Percentiles rank a stretch among this genome's conserved stretches.
phyloP scores from a whole-genome alignment of 2,329 filamentous ascomycete genomes.

The Neocatenulostroma microsporum region DNA sequence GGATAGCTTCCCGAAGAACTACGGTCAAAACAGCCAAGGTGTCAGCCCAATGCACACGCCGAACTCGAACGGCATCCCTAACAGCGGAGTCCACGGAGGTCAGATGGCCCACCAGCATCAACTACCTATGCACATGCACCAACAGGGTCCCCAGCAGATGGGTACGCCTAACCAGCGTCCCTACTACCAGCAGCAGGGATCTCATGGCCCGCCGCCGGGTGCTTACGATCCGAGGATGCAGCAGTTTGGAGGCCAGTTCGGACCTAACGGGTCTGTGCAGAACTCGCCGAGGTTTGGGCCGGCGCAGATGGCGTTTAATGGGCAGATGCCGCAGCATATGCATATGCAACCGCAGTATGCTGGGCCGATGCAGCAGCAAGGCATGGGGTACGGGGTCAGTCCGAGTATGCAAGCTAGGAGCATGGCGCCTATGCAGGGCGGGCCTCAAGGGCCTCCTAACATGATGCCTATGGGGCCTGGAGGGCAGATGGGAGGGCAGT shows the following conservation, averaged over 20 bases:
- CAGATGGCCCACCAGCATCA: conserved; percentile 63
- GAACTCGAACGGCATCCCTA: conserved; percentile 46
- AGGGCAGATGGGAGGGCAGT: too few relatives aligned
- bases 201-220: conserved; percentile 63
- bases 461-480: background rate
- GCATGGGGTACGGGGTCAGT: background rate
- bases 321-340: conserved; percentile 35
- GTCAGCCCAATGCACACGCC: conserved; percentile 57
- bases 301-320: conserved; percentile 42
- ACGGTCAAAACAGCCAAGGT: conserved; percentile 45
- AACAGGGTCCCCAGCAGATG: conserved; percentile 64
- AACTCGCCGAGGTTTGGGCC: conserved; percentile 73
- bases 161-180: conserved; percentile 64
- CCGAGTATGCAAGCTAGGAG: conserved; percentile 2
- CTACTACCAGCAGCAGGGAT: conserved; percentile 66
- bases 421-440: conserved; percentile 11
- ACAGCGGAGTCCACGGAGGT: too few relatives aligned
- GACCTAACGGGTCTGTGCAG: conserved; percentile 65
- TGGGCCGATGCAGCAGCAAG: background rate
- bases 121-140: conserved; percentile 70
- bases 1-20: conserved; percentile 66
- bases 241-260: conserved; percentile 52
- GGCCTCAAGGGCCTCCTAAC: background rate
- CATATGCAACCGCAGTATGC: conserved; percentile 5
- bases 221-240: conserved; percentile 81